Evolutionary conservation across 352 stramenopile genomes (phyloP).

Genomic region (Pythium rhizo-oryzae): DNA sequence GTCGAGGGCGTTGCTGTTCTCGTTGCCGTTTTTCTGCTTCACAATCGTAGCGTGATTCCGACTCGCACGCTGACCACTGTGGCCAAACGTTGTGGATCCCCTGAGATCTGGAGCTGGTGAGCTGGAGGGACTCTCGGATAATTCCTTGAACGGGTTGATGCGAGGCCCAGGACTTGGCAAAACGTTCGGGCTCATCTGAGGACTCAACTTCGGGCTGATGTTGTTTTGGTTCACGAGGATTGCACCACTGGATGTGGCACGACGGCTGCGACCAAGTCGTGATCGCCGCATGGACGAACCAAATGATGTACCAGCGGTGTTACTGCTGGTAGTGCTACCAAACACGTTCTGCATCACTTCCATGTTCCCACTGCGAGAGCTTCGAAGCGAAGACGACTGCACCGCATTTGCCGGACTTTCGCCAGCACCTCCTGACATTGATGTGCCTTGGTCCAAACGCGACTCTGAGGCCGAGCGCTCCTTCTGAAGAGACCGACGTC

Average conservation of each 20-base stretch:
- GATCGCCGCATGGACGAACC: conserved; percentile 51
- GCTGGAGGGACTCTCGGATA: conserved; percentile 43
- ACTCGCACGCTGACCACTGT: neutral
- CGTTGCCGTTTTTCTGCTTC: conserved; percentile 17
- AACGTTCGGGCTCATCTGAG: conserved; percentile 70
- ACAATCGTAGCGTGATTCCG: conserved; percentile 17
- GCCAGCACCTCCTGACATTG: conserved; percentile 22
- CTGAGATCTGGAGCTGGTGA: conserved; percentile 4
- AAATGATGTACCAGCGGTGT: conserved; percentile 11
- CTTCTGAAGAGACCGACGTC: conserved; percentile 15
- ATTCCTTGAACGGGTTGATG: conserved; percentile 77
- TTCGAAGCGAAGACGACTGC: conserved; percentile 37
- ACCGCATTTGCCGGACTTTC: conserved; percentile 13
- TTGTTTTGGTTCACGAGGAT: conserved; percentile 38
- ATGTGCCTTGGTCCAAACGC: conserved; percentile 5
- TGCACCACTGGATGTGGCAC: conserved; percentile 52
- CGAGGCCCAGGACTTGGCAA: conserved; percentile 57
- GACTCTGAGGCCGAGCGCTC: conserved; percentile 44
- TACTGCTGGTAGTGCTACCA: conserved; percentile 47
- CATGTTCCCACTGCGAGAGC: conserved; percentile 61
- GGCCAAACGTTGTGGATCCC: neutral
- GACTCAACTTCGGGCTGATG: conserved; percentile 60
- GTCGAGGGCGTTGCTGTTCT: conserved; percentile 37
- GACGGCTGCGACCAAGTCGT: conserved; percentile 55
- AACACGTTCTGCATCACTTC: conserved; percentile 73